Evolutionary conservation across 176 grass and related monocot species (phyloP).

Genomic region (Poa pratensis): DNA sequence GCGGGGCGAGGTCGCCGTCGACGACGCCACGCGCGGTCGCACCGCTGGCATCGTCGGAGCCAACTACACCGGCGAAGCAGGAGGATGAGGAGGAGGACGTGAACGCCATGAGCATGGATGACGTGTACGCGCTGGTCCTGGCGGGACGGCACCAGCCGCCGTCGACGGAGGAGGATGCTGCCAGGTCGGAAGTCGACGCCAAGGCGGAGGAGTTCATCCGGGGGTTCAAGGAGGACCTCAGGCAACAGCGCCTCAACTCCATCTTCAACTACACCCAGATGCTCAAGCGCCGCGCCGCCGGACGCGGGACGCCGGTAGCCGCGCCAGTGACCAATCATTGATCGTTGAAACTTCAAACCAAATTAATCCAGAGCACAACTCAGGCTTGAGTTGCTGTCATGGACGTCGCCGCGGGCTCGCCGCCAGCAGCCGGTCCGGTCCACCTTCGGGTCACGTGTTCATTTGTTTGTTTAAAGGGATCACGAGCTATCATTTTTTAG

Average conservation of each 20-base stretch:
- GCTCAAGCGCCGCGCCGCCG: slow-evolving; percentile 45
- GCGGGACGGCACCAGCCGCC: slow-evolving; percentile 19
- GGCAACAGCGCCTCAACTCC: slow-evolving; percentile 56
- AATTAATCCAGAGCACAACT: neutral
- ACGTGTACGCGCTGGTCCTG: slow-evolving; percentile 45
- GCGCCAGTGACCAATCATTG: neutral
- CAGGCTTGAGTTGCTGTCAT: neutral
- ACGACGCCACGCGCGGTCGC: neutral
- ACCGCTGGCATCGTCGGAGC: neutral
- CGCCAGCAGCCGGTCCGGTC: neutral
- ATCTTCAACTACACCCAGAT: slow-evolving; percentile 68
- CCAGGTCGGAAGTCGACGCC: slow-evolving; percentile 51
- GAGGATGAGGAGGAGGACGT: neutral
- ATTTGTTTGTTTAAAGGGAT: neutral
- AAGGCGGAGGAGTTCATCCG: slow-evolving; percentile 46
- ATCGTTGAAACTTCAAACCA: neutral
- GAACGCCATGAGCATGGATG: slow-evolving; percentile 55
- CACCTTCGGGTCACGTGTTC: slow-evolving; percentile 16
- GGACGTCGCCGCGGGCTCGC: neutral
- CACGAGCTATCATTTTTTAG: neutral
- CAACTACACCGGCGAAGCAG: neutral
- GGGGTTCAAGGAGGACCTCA: slow-evolving; percentile 40
- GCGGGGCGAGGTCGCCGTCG: neutral
- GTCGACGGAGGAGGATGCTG: slow-evolving; percentile 20
- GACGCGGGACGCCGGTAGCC: neutral